Evolutionary conservation across 805 yeast genomes (phyloP).

Genomic region (Kuraishia ogatae): DNA sequence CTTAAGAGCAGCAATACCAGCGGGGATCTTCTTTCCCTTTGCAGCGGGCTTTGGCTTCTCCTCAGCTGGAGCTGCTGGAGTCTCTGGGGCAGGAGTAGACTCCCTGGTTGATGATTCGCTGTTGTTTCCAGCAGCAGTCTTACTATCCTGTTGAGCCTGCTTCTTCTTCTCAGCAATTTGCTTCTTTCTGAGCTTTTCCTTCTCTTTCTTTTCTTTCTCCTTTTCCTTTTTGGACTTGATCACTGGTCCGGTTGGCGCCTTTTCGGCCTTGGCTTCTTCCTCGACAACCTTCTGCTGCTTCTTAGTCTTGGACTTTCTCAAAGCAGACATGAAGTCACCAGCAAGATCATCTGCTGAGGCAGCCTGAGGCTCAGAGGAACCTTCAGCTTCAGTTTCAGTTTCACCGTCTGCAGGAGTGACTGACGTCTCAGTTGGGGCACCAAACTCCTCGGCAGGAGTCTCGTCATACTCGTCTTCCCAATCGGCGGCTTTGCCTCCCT

Average conservation of each 20-base stretch:
- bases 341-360: constrained; percentile 37
- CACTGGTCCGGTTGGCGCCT: constrained; percentile 46
- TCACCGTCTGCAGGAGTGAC: constrained; percentile 15
- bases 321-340: constrained; percentile 74
- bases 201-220: constrained; percentile 92
- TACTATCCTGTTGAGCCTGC: constrained; percentile 25
- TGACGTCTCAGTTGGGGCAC: constrained; percentile 18
- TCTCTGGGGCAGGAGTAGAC: constrained; percentile 10
- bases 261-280: constrained; percentile 28
- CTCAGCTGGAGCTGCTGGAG: constrained; percentile 27
- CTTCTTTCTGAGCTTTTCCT: constrained; percentile 66
- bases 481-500: constrained; percentile 57
- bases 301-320: constrained; percentile 73
- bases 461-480: constrained; percentile 69
- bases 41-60: constrained; percentile 28
- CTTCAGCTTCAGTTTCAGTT: too few relatives aligned
- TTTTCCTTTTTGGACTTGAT: constrained; percentile 88
- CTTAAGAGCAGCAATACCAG: constrained; percentile 86
- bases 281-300: constrained; percentile 54
- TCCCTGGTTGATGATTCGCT: constrained; percentile 25
- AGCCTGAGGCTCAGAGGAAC: constrained; percentile 13
- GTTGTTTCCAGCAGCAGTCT: constrained; percentile 17
- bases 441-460: constrained; percentile 46
- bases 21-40: constrained; percentile 75
- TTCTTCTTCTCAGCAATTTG: constrained; percentile 34